These are phyloP conservation scores for Exophiala spinifera DNA, from an alignment of 2,329 filamentous ascomycete genomes.

Conservation along the genomic window DNA sequence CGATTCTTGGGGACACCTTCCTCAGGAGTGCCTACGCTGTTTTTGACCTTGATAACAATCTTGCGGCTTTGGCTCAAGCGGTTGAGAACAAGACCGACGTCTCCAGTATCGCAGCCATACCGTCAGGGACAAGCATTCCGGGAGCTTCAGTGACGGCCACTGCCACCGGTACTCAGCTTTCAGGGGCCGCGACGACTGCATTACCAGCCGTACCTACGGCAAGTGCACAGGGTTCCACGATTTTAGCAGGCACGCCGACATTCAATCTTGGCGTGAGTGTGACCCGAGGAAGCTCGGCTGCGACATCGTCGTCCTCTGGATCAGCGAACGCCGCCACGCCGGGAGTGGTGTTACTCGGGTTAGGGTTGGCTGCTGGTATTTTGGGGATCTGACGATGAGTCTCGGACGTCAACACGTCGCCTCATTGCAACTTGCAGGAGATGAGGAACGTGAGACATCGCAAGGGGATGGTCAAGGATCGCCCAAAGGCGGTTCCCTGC, in stretches of 20 bases:
- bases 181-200: background rate
- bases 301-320: slow-evolving; percentile 6
- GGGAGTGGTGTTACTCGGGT: slow-evolving; percentile 15
- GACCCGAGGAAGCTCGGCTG: background rate
- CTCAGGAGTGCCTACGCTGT: slow-evolving; percentile 71
- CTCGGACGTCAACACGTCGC: background rate
- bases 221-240: slow-evolving; percentile 6
- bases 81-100: slow-evolving; percentile 12
- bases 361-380: slow-evolving; percentile 18
- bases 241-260: slow-evolving; percentile 20
- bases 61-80: slow-evolving; percentile 62
- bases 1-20: slow-evolving; percentile 72
- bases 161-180: slow-evolving; percentile 15
- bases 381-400: slow-evolving; percentile 6
- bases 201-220: slow-evolving; percentile 8
- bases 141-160: slow-evolving; percentile 18
- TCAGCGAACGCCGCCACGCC: slow-evolving; percentile 12
- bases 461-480: background rate
- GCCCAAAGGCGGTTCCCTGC: no score
- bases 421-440: background rate
- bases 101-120: slow-evolving; percentile 18
- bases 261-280: slow-evolving; percentile 18
- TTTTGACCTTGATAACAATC: slow-evolving; percentile 68
- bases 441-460: background rate
- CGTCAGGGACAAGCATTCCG: slow-evolving; percentile 16